Base-by-base conservation (phyloP, 768 basidiomycete genomes). In the Leccinum broughii region DNA sequence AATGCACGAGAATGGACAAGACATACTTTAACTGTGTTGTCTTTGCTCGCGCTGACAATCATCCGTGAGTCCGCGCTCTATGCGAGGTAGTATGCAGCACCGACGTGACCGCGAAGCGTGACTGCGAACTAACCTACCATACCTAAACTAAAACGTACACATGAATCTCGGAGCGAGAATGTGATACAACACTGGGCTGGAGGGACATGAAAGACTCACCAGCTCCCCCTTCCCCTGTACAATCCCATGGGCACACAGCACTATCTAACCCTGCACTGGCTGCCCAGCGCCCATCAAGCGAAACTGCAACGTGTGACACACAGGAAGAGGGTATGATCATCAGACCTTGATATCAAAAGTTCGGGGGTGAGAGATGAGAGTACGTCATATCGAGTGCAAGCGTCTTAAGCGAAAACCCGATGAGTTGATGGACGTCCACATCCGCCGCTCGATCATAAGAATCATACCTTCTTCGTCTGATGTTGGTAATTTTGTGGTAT, bases 301-400 rank as follows among this genome's bases (percentile, higher is more conserved):
- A 93, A 76, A 98, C 98, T 0, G 87, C 90, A 46, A 98, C 95
- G 66, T 98, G 94, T 26, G 90, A 88, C n/a, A 98, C 95, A 98
- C 13, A 99, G 83, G 83, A 95, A 98, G 54, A 98, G 85, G 0
- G 96, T 99, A 74, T 98, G 95, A 73, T 98, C 96, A 72, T 98
- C 95, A 3, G 95, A 98, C 22, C 95, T 95, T 5, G 95, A 93
- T 72, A 98, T 96, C 64, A 96, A 79, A 4, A 93, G 80, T 72
- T 98, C 95, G 9, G 92, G 89, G 1, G 74, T 76, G 14, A 70
- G 81, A 32, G 82, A 76, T 20, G 90, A 80, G 57, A 92, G 80
- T 8, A 80, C 77, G 37, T 88, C 87, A 75, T 30, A 30, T 30
- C 28, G 28, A 30, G 77, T 5, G 95, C 95, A 24, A 88, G 77